phyloP scores from a whole-genome alignment of 768 basidiomycete genomes.

The Amanita thiersii region DNA sequence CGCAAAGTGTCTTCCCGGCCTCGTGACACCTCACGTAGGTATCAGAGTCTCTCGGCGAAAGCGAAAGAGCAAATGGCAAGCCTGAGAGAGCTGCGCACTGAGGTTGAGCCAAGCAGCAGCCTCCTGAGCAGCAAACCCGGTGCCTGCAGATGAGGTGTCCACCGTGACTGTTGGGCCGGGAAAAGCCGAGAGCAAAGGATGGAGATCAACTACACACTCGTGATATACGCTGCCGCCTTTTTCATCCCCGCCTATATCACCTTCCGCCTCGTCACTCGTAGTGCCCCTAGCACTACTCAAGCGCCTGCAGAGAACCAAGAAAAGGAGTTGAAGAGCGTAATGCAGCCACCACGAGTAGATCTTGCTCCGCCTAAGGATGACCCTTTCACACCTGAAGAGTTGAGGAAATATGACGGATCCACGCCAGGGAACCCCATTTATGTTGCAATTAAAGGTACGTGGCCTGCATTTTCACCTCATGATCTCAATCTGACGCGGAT shows the following conservation, averaged over 20 bases:
- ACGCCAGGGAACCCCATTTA: conserved; percentile 67
- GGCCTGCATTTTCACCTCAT: conserved; percentile 1
- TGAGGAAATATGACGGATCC: conserved; percentile 66
- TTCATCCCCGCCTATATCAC: conserved; percentile 19
- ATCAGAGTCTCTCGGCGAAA: too few species aligned
- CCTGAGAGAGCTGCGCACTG: too few species aligned
- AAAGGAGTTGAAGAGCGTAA: conserved; percentile 46
- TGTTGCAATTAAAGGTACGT: conserved; percentile 84
- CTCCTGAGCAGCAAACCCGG: too few species aligned
- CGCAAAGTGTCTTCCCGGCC: too few species aligned
- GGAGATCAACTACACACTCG: conserved; percentile 10
- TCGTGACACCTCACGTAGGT: too few species aligned
- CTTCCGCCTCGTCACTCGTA: conserved; percentile 13
- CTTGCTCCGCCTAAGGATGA: conserved; percentile 70
- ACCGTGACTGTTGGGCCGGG: conserved; percentile 8
- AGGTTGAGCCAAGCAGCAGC: too few species aligned
- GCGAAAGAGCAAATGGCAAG: too few species aligned
- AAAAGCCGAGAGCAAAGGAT: conserved; percentile 13
- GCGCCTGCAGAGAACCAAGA: conserved; percentile 19
- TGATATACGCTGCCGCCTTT: conserved; percentile 19
- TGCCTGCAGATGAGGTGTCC: too few species aligned
- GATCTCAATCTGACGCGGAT: background rate
- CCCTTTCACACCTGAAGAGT: conserved; percentile 61
- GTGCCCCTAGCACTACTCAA: conserved; percentile 6
- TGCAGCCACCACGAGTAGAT: conserved; percentile 58